These are phyloP conservation scores for Penicillium sp. DNA, from an alignment of 2,329 filamentous ascomycete genomes.

Conservation along the genomic window DNA sequence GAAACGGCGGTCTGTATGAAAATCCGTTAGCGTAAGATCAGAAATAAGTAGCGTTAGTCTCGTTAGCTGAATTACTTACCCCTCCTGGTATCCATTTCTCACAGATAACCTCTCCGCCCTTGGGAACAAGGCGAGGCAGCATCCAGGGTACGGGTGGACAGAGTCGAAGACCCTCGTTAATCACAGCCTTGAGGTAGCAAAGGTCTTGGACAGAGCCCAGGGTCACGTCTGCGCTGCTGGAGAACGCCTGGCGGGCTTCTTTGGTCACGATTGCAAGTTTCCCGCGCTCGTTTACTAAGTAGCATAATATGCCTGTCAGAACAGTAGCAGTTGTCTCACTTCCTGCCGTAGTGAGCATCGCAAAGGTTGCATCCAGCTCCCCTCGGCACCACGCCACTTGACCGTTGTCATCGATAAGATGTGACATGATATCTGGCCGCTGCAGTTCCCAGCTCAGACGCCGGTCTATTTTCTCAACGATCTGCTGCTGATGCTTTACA, in stretches of 20 bases:
- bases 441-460: background rate
- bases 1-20: background rate
- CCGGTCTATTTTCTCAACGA: background rate
- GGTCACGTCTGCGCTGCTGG: background rate
- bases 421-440: background rate
- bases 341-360: constrained; percentile 19
- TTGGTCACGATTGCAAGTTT: background rate
- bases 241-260: background rate
- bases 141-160: constrained; percentile 68
- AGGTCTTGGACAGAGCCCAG: constrained; percentile 38
- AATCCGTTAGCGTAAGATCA: background rate
- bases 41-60: background rate
- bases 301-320: constrained; percentile 12
- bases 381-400: background rate
- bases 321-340: constrained; percentile 26
- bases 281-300: background rate
- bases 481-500: background rate
- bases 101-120: background rate
- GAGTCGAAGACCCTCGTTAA: constrained; percentile 69
- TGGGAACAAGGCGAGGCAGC: constrained; percentile 37
- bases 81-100: constrained; percentile 3
- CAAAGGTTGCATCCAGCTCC: constrained; percentile 1
- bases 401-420: background rate
- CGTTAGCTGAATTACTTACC: background rate
- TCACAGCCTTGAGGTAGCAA: constrained; percentile 72